phyloP scores from a whole-genome alignment of 2,329 filamentous ascomycete species.

The Dothistroma pini region DNA sequence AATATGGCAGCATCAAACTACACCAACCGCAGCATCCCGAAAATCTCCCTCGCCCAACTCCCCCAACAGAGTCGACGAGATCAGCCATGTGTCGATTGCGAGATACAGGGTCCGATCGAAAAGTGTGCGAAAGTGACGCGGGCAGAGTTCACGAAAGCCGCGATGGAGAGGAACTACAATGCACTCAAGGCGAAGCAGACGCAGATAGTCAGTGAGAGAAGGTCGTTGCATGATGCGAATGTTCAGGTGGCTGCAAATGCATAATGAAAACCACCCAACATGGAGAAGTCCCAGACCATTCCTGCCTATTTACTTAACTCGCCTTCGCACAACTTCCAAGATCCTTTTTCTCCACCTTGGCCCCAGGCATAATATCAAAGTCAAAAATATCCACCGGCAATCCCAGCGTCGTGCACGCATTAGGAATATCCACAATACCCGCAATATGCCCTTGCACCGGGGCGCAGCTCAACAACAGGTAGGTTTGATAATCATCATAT shows the following conservation, averaged over 20 bases:
- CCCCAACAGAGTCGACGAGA: constrained; percentile 50
- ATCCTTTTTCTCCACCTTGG: constrained; percentile 58
- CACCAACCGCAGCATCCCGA: constrained; percentile 44
- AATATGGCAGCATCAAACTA: constrained; percentile 36
- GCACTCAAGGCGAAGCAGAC: constrained; percentile 50
- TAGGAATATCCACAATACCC: constrained; percentile 70
- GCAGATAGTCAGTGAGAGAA: constrained; percentile 5
- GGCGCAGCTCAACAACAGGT: constrained; percentile 78
- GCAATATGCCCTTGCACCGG: constrained; percentile 85
- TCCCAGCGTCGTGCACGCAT: constrained; percentile 84
- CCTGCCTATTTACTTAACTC: constrained; percentile 25
- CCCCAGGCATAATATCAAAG: constrained; percentile 76
- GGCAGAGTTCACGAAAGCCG: constrained; percentile 56
- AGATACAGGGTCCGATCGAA: constrained; percentile 58
- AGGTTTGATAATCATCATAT: constrained; percentile 72
- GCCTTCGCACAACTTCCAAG: constrained; percentile 69
- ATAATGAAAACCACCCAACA: background rate
- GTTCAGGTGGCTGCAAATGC: background rate
- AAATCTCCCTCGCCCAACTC: constrained; percentile 55
- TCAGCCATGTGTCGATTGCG: constrained; percentile 58
- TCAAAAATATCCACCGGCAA: constrained; percentile 93
- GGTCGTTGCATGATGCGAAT: background rate
- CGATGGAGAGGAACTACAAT: constrained; percentile 55
- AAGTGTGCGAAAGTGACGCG: constrained; percentile 62
- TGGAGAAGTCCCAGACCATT: background rate